Evolutionary conservation across 495 filamentous ascomycete genomes (phyloP).

Genomic region (Chaetomium tenue): DNA sequence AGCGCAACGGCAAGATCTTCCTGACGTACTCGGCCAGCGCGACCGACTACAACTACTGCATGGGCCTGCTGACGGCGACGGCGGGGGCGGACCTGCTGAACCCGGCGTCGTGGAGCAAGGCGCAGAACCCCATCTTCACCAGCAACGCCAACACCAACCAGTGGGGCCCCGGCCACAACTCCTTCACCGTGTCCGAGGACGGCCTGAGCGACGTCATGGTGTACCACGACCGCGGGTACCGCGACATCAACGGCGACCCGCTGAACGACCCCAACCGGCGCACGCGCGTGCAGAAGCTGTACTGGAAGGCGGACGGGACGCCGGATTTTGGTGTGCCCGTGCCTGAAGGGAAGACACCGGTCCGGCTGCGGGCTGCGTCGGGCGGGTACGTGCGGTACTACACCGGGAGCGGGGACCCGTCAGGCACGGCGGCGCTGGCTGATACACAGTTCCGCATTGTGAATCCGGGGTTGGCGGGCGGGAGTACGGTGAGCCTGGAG

Average conservation of each 20-base stretch:
- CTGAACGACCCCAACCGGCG: conserved; percentile 48
- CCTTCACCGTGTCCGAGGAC: conserved; percentile 51
- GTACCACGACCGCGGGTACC: conserved; percentile 49
- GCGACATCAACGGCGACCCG: conserved; percentile 38
- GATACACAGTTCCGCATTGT: conserved; percentile 28
- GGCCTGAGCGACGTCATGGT: conserved; percentile 49
- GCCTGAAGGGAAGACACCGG: conserved; percentile 27
- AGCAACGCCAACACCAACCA: conserved; percentile 48
- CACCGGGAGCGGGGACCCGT: neutral
- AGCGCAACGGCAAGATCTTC: conserved; percentile 45
- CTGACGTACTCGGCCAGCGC: conserved; percentile 51
- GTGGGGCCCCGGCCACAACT: conserved; percentile 56
- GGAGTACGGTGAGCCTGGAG: conserved; percentile 26
- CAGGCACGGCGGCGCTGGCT: conserved; percentile 1
- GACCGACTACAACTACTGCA: conserved; percentile 47
- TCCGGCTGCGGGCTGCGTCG: conserved; percentile 17
- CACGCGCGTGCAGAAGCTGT: conserved; percentile 49
- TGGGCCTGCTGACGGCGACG: conserved; percentile 51
- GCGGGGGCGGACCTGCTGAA: conserved; percentile 40
- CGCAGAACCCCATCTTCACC: conserved; percentile 23
- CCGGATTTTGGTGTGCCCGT: conserved; percentile 47
- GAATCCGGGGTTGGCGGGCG: conserved; percentile 24
- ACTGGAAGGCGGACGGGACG: conserved; percentile 47
- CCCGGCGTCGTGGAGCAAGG: conserved; percentile 47
- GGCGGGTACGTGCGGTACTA: conserved; percentile 18